Evolutionary conservation across 192 early-diverging fungal genomes (phyloP), one percentile per base, ranked within the genome.

Genomic region (Backusella sp.): DNA sequence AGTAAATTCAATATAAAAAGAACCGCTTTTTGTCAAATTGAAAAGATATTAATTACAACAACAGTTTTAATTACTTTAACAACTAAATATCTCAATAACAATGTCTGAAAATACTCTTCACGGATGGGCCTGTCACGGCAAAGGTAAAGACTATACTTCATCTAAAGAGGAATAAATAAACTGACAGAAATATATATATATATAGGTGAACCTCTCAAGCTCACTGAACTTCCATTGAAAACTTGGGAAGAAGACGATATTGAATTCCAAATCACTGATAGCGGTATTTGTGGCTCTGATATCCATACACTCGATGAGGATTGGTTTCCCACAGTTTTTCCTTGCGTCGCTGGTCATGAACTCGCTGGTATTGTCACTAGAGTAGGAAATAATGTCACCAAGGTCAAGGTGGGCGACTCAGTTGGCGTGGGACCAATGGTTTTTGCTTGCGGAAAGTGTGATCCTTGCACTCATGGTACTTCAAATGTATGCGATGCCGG

Each of bases 271-370:
- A 79, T 88, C 44, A 77, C 72, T 21, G 86, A 92, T 83, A 91
- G 91, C 66, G 92, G 93, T 71, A 91, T 96, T 62, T 96, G 92
- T 80, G 90, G 86, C 42, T 89, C 90, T 5, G 95, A 96, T 81
- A 75, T 93, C 41, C 91, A 95, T 83, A 91, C 85, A 23, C 79
- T 89, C 15, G 4, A 70, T 70, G 19, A 56, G 9, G 0, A 0
- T 4, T 49, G 44, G 44, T 49, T 49, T 4, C 21, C 19, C 2
- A 56, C 21, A n/a, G n/a, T n/a, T n/a, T n/a, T 19, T 4, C 44
- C 17, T 46, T 32, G 7, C 19, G 52, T 88, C 42, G 77, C 73
- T 53, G 87, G 87, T 14, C 88, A 89, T 76, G 87, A 89, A 70
- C 80, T 89, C 32, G 77, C 84, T 30, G 88, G 87, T 46, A 74